phyloP scores from a whole-genome alignment of 2,329 filamentous ascomycete genomes.

The Penicillium sp. region DNA sequence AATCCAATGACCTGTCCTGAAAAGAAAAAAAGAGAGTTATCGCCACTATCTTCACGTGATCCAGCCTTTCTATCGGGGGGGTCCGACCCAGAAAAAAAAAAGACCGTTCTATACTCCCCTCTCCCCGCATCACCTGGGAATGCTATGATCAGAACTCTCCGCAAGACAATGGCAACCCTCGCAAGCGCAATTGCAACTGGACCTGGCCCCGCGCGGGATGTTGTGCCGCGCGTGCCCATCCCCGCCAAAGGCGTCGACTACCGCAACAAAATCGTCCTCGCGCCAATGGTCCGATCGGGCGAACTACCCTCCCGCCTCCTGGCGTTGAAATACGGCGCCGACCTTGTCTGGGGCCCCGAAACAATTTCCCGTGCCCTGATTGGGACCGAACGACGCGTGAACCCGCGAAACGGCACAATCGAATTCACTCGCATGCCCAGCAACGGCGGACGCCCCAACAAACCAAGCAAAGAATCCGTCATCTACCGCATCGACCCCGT shows the following conservation, averaged over 20 bases:
- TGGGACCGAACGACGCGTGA: conserved; percentile 74
- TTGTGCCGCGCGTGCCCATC: conserved; percentile 71
- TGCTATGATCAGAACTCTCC: conserved; percentile 45
- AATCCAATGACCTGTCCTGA: background rate
- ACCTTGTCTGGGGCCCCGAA: conserved; percentile 96
- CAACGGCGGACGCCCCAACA: conserved; percentile 53
- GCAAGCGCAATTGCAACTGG: conserved; percentile 30
- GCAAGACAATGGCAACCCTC: conserved; percentile 54
- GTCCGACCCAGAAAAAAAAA: conserved; percentile 11
- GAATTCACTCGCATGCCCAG: conserved; percentile 80
- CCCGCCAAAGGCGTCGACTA: conserved; percentile 89
- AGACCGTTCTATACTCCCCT: background rate
- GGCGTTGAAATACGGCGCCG: conserved; percentile 90
- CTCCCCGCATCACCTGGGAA: conserved; percentile 16
- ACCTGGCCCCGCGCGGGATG: conserved; percentile 15
- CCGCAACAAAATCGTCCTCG: conserved; percentile 87
- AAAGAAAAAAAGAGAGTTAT: background rate
- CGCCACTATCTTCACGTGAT: conserved; percentile 19
- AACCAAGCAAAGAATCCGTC: conserved; percentile 57
- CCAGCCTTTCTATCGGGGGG: background rate
- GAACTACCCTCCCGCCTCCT: conserved; percentile 87
- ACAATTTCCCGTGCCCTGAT: conserved; percentile 92
- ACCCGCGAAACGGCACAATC: conserved; percentile 72
- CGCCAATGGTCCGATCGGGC: conserved; percentile 97
- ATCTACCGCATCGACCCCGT: conserved; percentile 82